Percentiles rank a stretch among this genome's conserved stretches.
phyloP scores from a whole-genome alignment of 352 stramenopile species.

The Phytophthora pistaciae region DNA sequence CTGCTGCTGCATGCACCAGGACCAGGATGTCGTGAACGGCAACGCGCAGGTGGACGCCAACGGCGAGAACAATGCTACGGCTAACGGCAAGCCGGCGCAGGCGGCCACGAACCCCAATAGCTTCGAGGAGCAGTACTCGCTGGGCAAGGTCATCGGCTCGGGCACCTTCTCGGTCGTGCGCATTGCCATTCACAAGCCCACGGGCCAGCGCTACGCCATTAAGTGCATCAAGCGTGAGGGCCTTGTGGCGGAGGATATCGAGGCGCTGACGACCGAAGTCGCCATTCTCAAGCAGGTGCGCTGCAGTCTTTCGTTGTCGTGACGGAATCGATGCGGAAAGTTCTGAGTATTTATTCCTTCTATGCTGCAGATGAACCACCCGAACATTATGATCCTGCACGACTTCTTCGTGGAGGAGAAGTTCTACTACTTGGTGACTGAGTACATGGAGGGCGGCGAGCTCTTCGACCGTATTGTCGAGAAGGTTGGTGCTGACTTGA shows the following conservation, averaged over 20 bases:
- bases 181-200: slow-evolving; percentile 84
- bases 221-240: slow-evolving; percentile 94
- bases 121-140: slow-evolving; percentile 87
- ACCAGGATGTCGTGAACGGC: slow-evolving; percentile 57
- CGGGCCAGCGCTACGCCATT: slow-evolving; percentile 89
- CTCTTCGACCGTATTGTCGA: slow-evolving; percentile 90
- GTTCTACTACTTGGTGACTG: slow-evolving; percentile 98
- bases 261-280: slow-evolving; percentile 89
- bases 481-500: slow-evolving; percentile 55
- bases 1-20: slow-evolving; percentile 11
- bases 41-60: slow-evolving; percentile 46
- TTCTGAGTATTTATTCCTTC: slow-evolving; percentile 18
- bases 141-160: slow-evolving; percentile 90
- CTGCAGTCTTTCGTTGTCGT: not conserved
- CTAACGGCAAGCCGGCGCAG: slow-evolving; percentile 29
- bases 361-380: slow-evolving; percentile 84
- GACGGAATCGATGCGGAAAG: not conserved
- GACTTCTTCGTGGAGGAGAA: slow-evolving; percentile 95
- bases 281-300: slow-evolving; percentile 86
- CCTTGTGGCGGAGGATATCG: slow-evolving; percentile 86
- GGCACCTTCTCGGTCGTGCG: slow-evolving; percentile 93
- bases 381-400: slow-evolving; percentile 94
- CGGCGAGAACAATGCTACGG: slow-evolving; percentile 39
- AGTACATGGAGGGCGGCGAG: slow-evolving; percentile 96
- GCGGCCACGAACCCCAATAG: slow-evolving; percentile 62